Percentiles rank a stretch among this genome's conserved stretches.
phyloP scores from a whole-genome alignment of 2,329 filamentous ascomycete species.

The Ceratocystiopsis sp. region DNA sequence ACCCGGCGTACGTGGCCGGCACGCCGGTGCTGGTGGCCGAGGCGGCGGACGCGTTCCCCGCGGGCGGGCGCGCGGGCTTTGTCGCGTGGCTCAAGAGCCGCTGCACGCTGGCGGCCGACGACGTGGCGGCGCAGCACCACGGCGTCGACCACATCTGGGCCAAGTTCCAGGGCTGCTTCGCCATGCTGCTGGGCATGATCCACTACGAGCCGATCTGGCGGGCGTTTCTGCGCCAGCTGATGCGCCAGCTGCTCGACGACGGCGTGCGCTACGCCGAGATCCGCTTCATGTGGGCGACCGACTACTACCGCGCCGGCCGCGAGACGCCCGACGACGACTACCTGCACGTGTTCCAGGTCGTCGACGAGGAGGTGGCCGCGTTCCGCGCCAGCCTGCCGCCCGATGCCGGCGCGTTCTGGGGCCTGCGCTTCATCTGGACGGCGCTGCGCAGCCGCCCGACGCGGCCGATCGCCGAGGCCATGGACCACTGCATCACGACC shows the following conservation, averaged over 20 bases:
- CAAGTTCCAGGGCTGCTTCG: conserved; percentile 63
- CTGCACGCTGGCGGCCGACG: conserved; percentile 52
- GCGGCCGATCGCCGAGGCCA: conserved; percentile 53
- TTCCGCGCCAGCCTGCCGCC: conserved; percentile 44
- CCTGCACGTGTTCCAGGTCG: conserved; percentile 50
- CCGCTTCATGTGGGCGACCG: conserved; percentile 51
- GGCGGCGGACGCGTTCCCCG: conserved; percentile 59
- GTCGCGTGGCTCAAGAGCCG: conserved; percentile 59
- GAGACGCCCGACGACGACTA: conserved; percentile 53
- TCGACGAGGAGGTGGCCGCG: conserved; percentile 59
- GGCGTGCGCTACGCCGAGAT: conserved; percentile 77
- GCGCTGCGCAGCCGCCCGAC: conserved; percentile 47
- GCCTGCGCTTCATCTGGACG: conserved; percentile 72
- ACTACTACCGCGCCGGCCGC: conserved; percentile 47
- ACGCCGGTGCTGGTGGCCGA: conserved; percentile 39
- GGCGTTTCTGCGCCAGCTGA: conserved; percentile 52
- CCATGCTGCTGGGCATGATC: conserved; percentile 54
- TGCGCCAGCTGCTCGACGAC: conserved; percentile 57
- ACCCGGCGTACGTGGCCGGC: conserved; percentile 38
- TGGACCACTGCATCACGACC: conserved; percentile 73
- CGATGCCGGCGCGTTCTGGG: conserved; percentile 51
- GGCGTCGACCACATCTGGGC: conserved; percentile 72
- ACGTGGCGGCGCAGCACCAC: conserved; percentile 65
- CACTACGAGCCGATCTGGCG: conserved; percentile 87
- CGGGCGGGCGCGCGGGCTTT: conserved; percentile 55